Base-by-base conservation (phyloP, 345 rosid genomes). In the Euphorbia tirucalli region DNA sequence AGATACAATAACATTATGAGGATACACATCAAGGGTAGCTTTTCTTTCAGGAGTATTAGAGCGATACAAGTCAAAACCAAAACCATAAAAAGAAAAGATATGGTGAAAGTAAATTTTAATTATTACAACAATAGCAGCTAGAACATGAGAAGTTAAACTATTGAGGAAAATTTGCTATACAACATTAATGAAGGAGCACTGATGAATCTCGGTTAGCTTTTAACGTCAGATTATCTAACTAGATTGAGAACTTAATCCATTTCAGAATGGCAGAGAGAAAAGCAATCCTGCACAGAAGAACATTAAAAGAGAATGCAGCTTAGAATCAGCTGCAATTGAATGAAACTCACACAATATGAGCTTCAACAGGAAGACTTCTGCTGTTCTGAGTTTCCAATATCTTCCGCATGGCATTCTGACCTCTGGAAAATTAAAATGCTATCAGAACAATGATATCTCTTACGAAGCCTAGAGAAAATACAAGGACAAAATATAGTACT, bases 401-500 rank as follows among this genome's bases (percentile, higher is more conserved):
- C 81, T 84, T 93, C 70, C 65, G 83, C 85, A 91, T 68, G 37
- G 93, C 96, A 15, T 75, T 75, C 71, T 76, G 81, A 71, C 96
- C 90, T 85, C 98, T 93, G 86, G 6, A 61, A 68, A 30, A 64
- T 69, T 6, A 66, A 25, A 50, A 41, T 39, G 57, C 37, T 11
- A 39, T 66, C 7, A 62, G 72, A 48, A 16, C 3, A 59, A 49
- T 10, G 18, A 4, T 15, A 3, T 46, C 52, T 46, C 52, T 46
- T 41, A 41, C 43, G 11, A 10, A 48, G 25, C 14, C 15, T 66
- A 1, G 39, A 31, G 57, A 13, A 65, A 22, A 18, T 5, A 60
- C 3, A 3, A 35, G 39, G 39, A 35, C 3, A 35, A 35, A 21
- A 27, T 13, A 43, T 25, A 43, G 28, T 15, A 61, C 13, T n/a